Percentiles rank a stretch among this genome's conserved stretches.
These are phyloP conservation scores for Thalassiosira profunda DNA, from an alignment of 108 stramenopile genomes.

Conservation along the genomic window DNA sequence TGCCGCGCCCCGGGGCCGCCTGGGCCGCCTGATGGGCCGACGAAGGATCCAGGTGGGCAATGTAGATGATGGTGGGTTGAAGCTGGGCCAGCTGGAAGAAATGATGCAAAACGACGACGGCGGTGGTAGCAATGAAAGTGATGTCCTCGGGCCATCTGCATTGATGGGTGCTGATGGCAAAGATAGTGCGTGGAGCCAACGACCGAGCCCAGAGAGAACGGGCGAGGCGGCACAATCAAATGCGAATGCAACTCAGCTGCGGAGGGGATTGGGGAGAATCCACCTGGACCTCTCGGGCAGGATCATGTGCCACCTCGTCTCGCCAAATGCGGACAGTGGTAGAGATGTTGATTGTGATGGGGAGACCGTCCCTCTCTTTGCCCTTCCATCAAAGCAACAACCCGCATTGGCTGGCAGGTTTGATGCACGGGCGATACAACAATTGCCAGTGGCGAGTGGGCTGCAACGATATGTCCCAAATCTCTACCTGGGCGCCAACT, in stretches of 20 bases:
- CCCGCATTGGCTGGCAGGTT: no score
- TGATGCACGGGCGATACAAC: no score
- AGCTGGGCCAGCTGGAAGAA: slow-evolving; percentile 19
- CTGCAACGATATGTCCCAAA: slow-evolving; percentile 11
- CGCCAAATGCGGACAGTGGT: background rate
- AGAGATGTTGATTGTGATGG: background rate
- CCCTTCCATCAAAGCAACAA: background rate
- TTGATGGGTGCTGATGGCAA: no score
- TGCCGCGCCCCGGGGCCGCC: no score
- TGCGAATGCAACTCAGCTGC: background rate
- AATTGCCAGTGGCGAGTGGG: no score
- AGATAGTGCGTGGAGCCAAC: no score
- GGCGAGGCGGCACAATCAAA: background rate
- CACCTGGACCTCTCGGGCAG: slow-evolving; percentile 42
- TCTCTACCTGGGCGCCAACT: slow-evolving; percentile 29
- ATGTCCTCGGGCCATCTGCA: no score
- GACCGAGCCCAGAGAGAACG: no score
- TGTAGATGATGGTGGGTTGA: slow-evolving; percentile 9
- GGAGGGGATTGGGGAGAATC: slow-evolving; percentile 15
- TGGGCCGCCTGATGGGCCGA: no score
- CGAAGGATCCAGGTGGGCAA: no score
- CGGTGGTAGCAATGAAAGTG: background rate
- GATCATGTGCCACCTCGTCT: slow-evolving; percentile 35
- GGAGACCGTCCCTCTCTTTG: slow-evolving; percentile 3
- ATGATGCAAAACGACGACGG: background rate